Conservation (phyloP, 179 eudicot genomes). For the Nepenthes alata region DNA sequence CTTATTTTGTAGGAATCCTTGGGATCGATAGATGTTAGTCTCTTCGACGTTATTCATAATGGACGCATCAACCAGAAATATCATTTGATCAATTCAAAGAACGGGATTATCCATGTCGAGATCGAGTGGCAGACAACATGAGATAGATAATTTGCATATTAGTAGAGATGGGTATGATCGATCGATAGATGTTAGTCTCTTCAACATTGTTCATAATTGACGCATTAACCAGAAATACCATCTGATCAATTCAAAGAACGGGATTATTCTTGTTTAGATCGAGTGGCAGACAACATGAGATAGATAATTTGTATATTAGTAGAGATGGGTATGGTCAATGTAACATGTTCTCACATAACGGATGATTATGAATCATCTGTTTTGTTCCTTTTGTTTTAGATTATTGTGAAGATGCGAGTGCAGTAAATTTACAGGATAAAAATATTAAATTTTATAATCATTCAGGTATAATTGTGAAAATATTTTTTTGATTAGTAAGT, state of each 20-base stretch:
- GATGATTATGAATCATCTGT: too few relatives aligned
- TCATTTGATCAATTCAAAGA: slow-evolving; percentile 61
- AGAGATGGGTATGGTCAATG: too few relatives aligned
- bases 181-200: slow-evolving; percentile 55
- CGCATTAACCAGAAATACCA: slow-evolving; percentile 67
- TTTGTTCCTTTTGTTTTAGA: too few relatives aligned
- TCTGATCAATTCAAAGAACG: slow-evolving; percentile 67
- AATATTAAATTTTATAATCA: too few relatives aligned
- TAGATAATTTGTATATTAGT: not conserved
- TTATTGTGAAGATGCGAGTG: too few relatives aligned
- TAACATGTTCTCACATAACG: too few relatives aligned
- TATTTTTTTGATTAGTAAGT: too few relatives aligned
- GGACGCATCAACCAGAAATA: slow-evolving; percentile 70
- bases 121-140: slow-evolving; percentile 53
- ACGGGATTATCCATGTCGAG: slow-evolving; percentile 62
- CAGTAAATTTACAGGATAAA: too few relatives aligned
- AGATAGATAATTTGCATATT: not conserved
- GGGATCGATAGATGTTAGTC: slow-evolving; percentile 57
- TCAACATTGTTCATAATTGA: slow-evolving; percentile 72
- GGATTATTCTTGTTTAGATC: slow-evolving; percentile 52
- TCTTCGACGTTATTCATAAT: slow-evolving; percentile 67
- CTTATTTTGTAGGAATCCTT: slow-evolving; percentile 49
- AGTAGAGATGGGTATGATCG: not conserved
- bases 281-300: slow-evolving; percentile 49
- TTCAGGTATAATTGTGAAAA: too few relatives aligned